phyloP scores from a whole-genome alignment of 805 yeast species.

The Hyphopichia homilentoma region DNA sequence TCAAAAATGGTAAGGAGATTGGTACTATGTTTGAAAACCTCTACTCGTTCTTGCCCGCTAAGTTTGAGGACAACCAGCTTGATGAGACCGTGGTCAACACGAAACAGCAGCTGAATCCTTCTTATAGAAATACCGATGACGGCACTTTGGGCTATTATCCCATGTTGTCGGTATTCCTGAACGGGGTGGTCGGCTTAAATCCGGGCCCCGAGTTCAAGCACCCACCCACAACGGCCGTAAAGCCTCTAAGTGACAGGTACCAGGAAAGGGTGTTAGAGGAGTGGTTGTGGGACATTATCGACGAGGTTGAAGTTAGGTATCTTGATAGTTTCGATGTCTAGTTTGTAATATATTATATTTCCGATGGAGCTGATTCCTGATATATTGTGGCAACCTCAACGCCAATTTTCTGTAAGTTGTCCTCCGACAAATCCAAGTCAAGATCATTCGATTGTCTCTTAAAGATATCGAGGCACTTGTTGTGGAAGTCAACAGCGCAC shows the following conservation, averaged over 20 bases:
- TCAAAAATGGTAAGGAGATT: conserved; percentile 67
- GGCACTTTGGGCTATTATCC: conserved; percentile 91
- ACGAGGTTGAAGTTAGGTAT: conserved; percentile 69
- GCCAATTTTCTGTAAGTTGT: conserved; percentile 15
- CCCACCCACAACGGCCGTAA: conserved; percentile 40
- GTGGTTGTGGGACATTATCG: conserved; percentile 76
- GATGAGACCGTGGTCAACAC: conserved; percentile 19
- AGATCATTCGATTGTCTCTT: too few relatives aligned
- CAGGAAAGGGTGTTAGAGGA: conserved; percentile 75
- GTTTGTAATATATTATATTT: conserved; percentile 15
- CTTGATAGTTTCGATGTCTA: conserved; percentile 42
- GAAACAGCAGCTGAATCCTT: conserved; percentile 35
- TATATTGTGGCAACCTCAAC: conserved; percentile 21
- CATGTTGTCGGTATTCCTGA: conserved; percentile 74
- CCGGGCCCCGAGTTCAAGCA: conserved; percentile 61
- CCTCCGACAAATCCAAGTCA: too few relatives aligned
- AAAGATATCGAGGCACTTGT: conserved; percentile 42
- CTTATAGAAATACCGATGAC: conserved; percentile 57
- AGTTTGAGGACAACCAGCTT: conserved; percentile 47
- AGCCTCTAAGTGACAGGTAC: conserved; percentile 57
- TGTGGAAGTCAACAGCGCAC: conserved; percentile 43
- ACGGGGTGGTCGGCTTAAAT: conserved; percentile 71
- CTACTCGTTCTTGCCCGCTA: conserved; percentile 76
- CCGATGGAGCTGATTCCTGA: conserved; percentile 27
- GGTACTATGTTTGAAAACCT: conserved; percentile 68